phyloP scores from a whole-genome alignment of 2,329 filamentous ascomycete species.

The Thelonectria olida region DNA sequence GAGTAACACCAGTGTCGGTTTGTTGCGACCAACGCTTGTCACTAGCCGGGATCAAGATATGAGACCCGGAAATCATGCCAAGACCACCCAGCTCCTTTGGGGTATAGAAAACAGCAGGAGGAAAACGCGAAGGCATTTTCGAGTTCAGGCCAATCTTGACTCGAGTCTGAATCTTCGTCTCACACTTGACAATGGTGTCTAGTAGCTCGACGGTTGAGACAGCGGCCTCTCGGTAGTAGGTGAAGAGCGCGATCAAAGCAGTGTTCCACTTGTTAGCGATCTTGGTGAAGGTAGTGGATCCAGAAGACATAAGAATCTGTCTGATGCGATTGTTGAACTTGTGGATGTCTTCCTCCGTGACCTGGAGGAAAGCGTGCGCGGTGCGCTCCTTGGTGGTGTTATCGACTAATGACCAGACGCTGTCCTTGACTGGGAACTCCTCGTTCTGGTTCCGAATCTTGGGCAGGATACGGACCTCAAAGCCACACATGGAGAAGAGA shows the following conservation, averaged over 20 bases:
- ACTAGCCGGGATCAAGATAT: constrained; percentile 95
- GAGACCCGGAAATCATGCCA: constrained; percentile 98
- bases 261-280: constrained; percentile 99
- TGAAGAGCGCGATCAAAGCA: constrained; percentile 94
- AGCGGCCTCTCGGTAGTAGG: constrained; percentile 97
- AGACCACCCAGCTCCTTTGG: constrained; percentile 97
- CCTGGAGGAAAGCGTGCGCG: constrained; percentile 95
- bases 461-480: constrained; percentile 94
- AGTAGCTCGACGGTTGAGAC: constrained; percentile 94
- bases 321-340: constrained; percentile 99
- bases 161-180: constrained; percentile 98
- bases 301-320: constrained; percentile 98
- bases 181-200: constrained; percentile 98
- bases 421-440: constrained; percentile 97
- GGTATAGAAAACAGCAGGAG: constrained; percentile 97
- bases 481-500: constrained; percentile 97
- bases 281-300: constrained; percentile 99
- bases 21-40: constrained; percentile 99
- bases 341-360: constrained; percentile 96
- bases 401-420: constrained; percentile 96
- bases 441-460: constrained; percentile 96
- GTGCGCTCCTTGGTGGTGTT: constrained; percentile 97
- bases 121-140: constrained; percentile 99
- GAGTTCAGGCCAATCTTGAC: constrained; percentile 99
- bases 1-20: constrained; percentile 95